Evolutionary conservation across 257 asterid genomes (phyloP).

Genomic region (Solanum ossicruentum): DNA sequence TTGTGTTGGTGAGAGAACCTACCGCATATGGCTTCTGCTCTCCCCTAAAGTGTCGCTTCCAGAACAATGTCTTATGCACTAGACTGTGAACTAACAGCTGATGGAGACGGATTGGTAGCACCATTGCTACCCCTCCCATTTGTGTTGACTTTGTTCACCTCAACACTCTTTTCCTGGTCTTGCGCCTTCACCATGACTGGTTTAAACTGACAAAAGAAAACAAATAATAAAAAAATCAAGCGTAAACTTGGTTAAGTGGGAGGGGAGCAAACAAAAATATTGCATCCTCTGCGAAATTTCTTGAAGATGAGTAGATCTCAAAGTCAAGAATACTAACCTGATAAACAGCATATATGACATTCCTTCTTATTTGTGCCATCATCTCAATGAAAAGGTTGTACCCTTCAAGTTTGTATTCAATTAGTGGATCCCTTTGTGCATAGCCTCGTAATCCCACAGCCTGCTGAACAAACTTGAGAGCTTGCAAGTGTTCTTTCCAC

Average conservation of each 20-base stretch:
- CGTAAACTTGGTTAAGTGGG: background rate
- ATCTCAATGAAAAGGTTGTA: conserved; percentile 96
- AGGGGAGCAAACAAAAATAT: background rate
- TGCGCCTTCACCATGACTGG: conserved; percentile 80
- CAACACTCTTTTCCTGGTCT: conserved; percentile 17
- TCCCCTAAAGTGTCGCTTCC: background rate
- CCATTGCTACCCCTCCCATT: conserved; percentile 31
- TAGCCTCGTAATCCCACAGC: conserved; percentile 96
- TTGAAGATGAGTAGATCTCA: background rate
- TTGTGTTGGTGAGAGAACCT: background rate
- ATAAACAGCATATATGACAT: conserved; percentile 88
- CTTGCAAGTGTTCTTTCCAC: conserved; percentile 99
- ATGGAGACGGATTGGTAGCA: conserved; percentile 20
- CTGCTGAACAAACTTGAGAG: conserved; percentile 97
- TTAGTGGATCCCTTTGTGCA: conserved; percentile 98
- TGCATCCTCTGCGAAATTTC: background rate
- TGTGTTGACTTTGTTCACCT: conserved; percentile 22
- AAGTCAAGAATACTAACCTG: conserved; percentile 39
- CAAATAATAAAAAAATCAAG: background rate
- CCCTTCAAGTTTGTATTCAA: conserved; percentile 95
- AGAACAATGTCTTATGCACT: conserved; percentile 11
- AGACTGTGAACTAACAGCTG: conserved; percentile 25
- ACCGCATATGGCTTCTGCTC: background rate
- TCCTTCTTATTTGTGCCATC: conserved; percentile 97
- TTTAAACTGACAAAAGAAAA: conserved; percentile 47